Evolutionary conservation across 2,329 filamentous ascomycete species (phyloP), one percentile per base, ranked within the genome.

Genomic region (Eutypa lata): DNA sequence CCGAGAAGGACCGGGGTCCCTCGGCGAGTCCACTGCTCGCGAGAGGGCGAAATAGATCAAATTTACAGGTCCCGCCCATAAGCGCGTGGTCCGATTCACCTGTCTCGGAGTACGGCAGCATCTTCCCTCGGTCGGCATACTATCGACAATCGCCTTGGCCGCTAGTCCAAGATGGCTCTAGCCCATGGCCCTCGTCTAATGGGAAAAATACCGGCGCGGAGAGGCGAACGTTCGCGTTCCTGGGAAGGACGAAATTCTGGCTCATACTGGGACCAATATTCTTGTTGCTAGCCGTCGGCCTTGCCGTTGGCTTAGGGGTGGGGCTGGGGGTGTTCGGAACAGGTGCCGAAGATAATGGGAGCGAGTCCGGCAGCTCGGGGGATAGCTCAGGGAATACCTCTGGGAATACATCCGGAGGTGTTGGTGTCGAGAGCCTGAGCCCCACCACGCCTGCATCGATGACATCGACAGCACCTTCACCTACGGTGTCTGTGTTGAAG

Each of bases 261-360:
- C 40, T 65, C 10, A 57, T 65, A 38, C 54, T 63, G 21, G 60
- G 57, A 1, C 63, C 63, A 16, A 50, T 65, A 2, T 48, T 64
- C 31, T 57, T 54, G 7, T 14, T 66, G 13, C 49, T 65, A 8
- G 52, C 61, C 16, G 55, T 65, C 18, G 62, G 61, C 2, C 40
- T 66, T 22, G 61, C 63, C 2, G 56, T 65, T 2, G 63, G 64
- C 11, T 47, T 66, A 11, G 63, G 64, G n/a, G 59, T 63, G 2
- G 64, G 63, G 8, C 47, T 65, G 47, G 35, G 13, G 31, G 48
- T 16, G 47, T 24, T 48, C 46, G 31, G 35, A 45, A 19, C 10
- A n/a, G 43, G 43, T 10, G 24, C 19, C 16, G 28, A 33, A n/a
- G 5, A 33, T 21, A 46, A 21, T 14, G 22, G 48, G 35, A 31